phyloP scores from a whole-genome alignment of 106 monocot genomes.

The Agapanthus africanus region DNA sequence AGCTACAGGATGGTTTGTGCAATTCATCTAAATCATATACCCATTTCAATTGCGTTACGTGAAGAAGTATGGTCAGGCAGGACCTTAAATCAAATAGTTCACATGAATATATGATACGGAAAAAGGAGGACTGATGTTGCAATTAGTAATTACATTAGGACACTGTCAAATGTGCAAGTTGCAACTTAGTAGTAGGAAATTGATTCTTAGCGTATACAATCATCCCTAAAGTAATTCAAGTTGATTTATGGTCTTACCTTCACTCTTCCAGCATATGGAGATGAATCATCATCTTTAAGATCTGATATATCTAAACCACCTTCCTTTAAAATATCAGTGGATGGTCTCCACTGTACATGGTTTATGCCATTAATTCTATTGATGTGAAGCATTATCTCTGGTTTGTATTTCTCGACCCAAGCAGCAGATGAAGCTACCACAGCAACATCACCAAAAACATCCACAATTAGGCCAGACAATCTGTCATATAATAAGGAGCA shows the following conservation, averaged over 20 bases:
- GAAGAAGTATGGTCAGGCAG: no score
- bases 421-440: conserved; percentile 96
- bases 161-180: conserved; percentile 5
- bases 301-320: conserved; percentile 69
- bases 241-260: conserved; percentile 35
- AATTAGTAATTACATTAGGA: not conserved
- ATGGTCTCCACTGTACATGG: conserved; percentile 79
- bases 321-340: conserved; percentile 84
- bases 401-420: conserved; percentile 95
- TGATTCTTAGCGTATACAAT: not conserved
- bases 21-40: no score
- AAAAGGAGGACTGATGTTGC: not conserved
- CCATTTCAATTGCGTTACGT: no score
- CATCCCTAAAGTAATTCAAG: not conserved
- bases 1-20: no score
- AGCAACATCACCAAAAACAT: conserved; percentile 81
- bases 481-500: conserved; percentile 26
- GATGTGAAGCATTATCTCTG: conserved; percentile 52
- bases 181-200: not conserved
- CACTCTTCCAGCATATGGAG: conserved; percentile 28
- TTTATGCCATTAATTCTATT: conserved; percentile 35
- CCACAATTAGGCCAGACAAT: conserved; percentile 86
- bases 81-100: conserved; percentile 3
- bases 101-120: not conserved
- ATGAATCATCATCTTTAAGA: conserved; percentile 17